Base-by-base conservation (phyloP, 1,139 yeast species). In the Pichia cactophila region DNA sequence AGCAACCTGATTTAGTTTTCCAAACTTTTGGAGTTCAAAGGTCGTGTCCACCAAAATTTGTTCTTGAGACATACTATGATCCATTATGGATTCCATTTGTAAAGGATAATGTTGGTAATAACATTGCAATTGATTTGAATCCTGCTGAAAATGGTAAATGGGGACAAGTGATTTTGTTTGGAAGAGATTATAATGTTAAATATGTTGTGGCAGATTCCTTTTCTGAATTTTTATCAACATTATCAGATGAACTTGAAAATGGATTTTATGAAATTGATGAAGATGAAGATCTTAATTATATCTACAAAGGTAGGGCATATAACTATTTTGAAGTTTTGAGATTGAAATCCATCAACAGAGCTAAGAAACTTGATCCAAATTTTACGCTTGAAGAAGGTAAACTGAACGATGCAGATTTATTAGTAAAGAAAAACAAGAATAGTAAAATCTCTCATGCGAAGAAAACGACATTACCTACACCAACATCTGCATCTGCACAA, bases 101-200 rank as follows among this genome's bases (percentile, higher is more conserved):
- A 31, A 77, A 74, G 57, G 86, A 81, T 62, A 72, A 70, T 48
- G 73, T 69, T 50, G 86, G 86, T 41, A 81, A 81, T 60, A 78
- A 79, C 63, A 68, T 81, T 52, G 86, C 83, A 2, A 60, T 81
- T 43, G 86, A 81, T 64, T 68, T 81, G 48, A 74, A 80, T 2
- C 86, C 86, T 0, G 84, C 83, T 4, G 77, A 81, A 28, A 68
- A 65, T 35, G 86, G 86, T 43, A 65, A 64, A 54, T 73, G 80
- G 75, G 86, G 86, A 26, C 86, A 81, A 63, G 67, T 81, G 17
- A 80, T 81, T 50, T 64, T 80, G 42, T 81, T 76, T 61, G 86
- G 86, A 17, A 74, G 84, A 58, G 86, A 81, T 56, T 80, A 69
- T 58, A 85, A 81, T 63, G 77, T 82, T 46, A 80, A 80, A 59